Base-by-base conservation (phyloP, 129 eudicot species). In the Chrysanthemum lavandulifolium region DNA sequence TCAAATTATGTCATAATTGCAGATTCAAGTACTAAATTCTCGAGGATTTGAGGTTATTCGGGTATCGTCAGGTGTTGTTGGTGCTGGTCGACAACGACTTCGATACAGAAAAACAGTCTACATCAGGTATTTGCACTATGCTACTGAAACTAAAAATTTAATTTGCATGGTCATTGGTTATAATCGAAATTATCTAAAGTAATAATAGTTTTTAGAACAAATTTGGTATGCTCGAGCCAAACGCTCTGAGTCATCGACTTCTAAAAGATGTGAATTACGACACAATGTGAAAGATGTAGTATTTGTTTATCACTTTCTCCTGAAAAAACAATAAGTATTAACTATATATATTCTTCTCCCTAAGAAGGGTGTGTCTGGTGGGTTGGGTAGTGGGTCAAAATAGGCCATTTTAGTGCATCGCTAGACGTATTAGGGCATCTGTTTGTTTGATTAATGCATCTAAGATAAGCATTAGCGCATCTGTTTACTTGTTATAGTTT, bases 11-110 rank as follows among this genome's bases (percentile, higher is more conserved):
- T 79, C 27, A 49, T 53, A 49, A 61, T 57, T 89, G 87, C 95
- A 93, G 96, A 71, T 93, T 64, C 94, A 85, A 43, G 90, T 81
- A 58, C 81, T 93, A 63, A 93, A 85, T 57, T 40, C 84, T 55
- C 83, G 86, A 73, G 98, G 98, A 78, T 86, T 73, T 62, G 98
- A 93, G 85, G 95, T 93, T 73, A 89, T 93, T 83, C 79, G 89
- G 87, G 98, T 93, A 60, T 75, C 98, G 55, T 92, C 98, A 68
- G 98, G 98, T 65, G 98, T 96, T 67, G 98, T 92, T 19, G 94
- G 95, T 78, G 91, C 88, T 43, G 96, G 96, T 53, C 84, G 96
- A 53, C 98, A 92, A 71, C 81, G 98, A 36, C 96, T 93, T 67
- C 79, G 87, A 80, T 93, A 87, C 81, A 78, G 98, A 71, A 89